These are phyloP conservation scores for Macrocybe gigantea DNA, from an alignment of 768 basidiomycete species.

Conservation along the genomic window DNA sequence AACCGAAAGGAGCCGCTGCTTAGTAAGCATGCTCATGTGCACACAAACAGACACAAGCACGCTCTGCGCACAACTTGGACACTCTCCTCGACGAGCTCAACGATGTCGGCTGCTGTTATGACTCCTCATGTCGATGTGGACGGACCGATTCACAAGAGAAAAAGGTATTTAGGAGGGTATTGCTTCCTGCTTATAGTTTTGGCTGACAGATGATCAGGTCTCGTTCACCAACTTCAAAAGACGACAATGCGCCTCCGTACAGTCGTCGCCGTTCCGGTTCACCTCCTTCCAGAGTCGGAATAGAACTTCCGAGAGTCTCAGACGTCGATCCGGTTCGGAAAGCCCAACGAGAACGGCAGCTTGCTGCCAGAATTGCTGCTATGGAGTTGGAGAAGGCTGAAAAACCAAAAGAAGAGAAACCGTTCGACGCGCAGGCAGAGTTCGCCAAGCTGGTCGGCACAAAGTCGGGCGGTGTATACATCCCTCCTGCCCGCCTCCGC, in stretches of 20 bases:
- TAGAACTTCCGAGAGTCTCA: conserved; percentile 34
- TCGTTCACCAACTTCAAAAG: conserved; percentile 37
- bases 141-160: conserved; percentile 36
- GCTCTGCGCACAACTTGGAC: conserved; percentile 2
- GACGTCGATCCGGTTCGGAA: conserved; percentile 77
- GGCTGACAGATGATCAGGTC: conserved; percentile 30
- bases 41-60: conserved; percentile 16
- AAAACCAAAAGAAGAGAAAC: conserved; percentile 47
- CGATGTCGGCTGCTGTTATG: conserved; percentile 38
- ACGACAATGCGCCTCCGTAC: conserved; percentile 33
- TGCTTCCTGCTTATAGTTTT: background rate
- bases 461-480: conserved; percentile 90
- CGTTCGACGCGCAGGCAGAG: conserved; percentile 75
- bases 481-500: conserved; percentile 90
- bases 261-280: conserved; percentile 41
- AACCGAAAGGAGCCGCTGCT: no score
- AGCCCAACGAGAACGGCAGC: conserved; percentile 74
- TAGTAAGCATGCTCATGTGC: background rate
- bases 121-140: conserved; percentile 21
- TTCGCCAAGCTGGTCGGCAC: conserved; percentile 82
- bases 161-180: conserved; percentile 28
- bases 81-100: background rate
- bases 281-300: conserved; percentile 20
- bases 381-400: conserved; percentile 58
- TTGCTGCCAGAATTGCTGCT: conserved; percentile 64